These are phyloP conservation scores for Paraleonurus japonicus DNA, from an alignment of 257 asterid genomes.

Conservation along the genomic window DNA sequence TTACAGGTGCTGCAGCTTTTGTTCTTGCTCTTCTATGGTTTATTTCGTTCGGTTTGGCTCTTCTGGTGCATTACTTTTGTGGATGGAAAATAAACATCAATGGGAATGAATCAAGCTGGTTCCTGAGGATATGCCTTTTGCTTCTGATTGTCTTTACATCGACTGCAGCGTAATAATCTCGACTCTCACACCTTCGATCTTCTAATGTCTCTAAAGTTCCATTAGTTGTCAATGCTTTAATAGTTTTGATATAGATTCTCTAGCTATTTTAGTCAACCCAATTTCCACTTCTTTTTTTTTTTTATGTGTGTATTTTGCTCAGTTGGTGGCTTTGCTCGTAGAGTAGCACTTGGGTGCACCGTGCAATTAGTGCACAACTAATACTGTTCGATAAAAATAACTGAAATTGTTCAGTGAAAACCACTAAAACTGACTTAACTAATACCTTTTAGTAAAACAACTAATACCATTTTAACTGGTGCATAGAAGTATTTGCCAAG, in stretches of 20 bases:
- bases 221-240: neutral
- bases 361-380: too few species aligned
- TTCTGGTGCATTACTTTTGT: conserved; percentile 58
- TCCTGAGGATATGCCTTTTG: conserved; percentile 60
- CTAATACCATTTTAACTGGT: too few species aligned
- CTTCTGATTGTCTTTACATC: conserved; percentile 72
- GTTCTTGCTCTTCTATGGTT: conserved; percentile 77
- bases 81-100: conserved; percentile 75
- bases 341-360: too few species aligned
- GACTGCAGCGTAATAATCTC: conserved; percentile 73
- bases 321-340: neutral
- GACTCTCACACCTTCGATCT: conserved; percentile 14
- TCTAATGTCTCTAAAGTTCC: conserved; percentile 1
- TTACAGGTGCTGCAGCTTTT: conserved; percentile 79
- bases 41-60: conserved; percentile 77
- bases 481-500: too few species aligned
- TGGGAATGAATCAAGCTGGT: conserved; percentile 46
- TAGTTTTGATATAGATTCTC: neutral
- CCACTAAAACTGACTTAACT: too few species aligned
- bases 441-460: too few species aligned
- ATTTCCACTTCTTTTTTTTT: neutral
- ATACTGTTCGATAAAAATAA: too few species aligned
- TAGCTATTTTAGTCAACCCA: neutral
- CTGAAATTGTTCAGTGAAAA: too few species aligned
- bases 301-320: neutral